Evolutionary conservation across 352 stramenopile genomes (phyloP), one percentile per base, ranked within the genome.

Genomic region (Discostella stelligera): DNA sequence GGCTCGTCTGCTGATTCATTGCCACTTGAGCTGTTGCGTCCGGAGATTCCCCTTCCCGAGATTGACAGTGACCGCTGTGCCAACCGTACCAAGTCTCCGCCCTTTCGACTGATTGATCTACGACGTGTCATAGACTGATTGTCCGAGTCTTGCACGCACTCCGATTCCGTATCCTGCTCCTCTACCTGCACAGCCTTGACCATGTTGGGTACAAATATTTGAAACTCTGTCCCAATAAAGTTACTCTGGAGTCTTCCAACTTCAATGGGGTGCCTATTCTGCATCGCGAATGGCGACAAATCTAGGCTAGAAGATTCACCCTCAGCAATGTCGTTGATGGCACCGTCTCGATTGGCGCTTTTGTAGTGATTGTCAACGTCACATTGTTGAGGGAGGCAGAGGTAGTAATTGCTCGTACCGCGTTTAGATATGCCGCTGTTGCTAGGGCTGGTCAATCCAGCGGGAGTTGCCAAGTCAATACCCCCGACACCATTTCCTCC

Each of bases 181-280:
- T 53, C 37, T 52, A 37, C 10, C 50, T 39, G 25, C 32, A 39
- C 20, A 46, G 3, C 39, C 27, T 48, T 32, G 54, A 44, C 30
- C 48, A 18, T 66, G 14, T 20, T 32, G 4, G 80, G 81, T 11
- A 61, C 58, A 62, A 87, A 90, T 10, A 93, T 90, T 73, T 93
- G 85, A 71, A 91, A 93, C 53, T 91, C 85, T 13, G 85, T 93
- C 0, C 87, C 87, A 61, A 90, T 85, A 53, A 91, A 90, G 65
- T 93, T 93, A 39, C 83, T 88, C 60, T 91, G 85, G 3, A 93
- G 41, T 49, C 87, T 75, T 52, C 83, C 83, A 8, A 91, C 37
- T 55, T 85, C 49, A 18, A 73, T 27, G 0, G 67, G 54, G 27
- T 61, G 25, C 53, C 60, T 65, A 13, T 30, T 68, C 37, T 70